Percentiles rank a stretch among this genome's conserved stretches.
Evolutionary conservation across 2,329 filamentous ascomycete species (phyloP).

Genomic region (Ophiostoma triangulosporum): DNA sequence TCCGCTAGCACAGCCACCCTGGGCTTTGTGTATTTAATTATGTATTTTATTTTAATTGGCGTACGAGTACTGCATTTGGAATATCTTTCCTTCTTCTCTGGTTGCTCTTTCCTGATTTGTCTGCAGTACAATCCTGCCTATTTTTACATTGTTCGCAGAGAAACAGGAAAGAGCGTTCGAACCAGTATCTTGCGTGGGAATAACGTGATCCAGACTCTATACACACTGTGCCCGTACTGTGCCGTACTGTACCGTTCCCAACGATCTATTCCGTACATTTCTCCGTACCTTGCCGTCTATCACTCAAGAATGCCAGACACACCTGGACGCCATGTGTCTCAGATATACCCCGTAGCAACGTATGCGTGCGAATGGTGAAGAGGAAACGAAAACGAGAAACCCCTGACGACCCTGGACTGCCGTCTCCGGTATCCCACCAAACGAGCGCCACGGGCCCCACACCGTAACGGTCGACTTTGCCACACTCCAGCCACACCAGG

Average conservation of each 20-base stretch:
- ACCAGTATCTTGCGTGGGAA: too few species aligned
- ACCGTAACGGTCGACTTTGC: neutral
- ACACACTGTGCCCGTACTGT: too few species aligned
- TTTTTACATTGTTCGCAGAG: too few species aligned
- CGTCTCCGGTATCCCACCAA: too few species aligned
- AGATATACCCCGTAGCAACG: neutral
- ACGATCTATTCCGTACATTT: neutral
- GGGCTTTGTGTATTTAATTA: too few species aligned
- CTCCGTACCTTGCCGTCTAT: neutral
- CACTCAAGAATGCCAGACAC: neutral
- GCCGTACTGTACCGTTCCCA: too few species aligned
- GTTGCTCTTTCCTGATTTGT: too few species aligned
- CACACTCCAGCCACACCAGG: slow-evolving; percentile 5
- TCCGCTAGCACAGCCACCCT: slow-evolving; percentile 13
- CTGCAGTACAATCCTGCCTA: too few species aligned
- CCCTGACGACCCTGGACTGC: slow-evolving; percentile 6
- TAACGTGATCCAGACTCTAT: neutral
- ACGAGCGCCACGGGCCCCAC: neutral
- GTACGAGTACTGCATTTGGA: too few species aligned
- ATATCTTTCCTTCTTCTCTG: too few species aligned
- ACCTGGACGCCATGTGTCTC: neutral
- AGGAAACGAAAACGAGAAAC: neutral
- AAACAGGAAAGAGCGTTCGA: too few species aligned
- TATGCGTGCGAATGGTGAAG: neutral
- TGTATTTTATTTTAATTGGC: too few species aligned